These are phyloP conservation scores for bread wheat (Triticum aestivum) DNA, from an alignment of 176 grass and related monocot genomes.

Conservation along the genomic window IWGSC_CS_RefSeq_v2.1 NC_057797.1:211363598-211364097, in stretches of 20 bases:
- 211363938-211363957: background rate
- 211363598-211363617: background rate
- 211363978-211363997: background rate
- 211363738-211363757: slow-evolving; percentile 9
- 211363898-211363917: slow-evolving; percentile 18
- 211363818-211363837: slow-evolving; percentile 72
- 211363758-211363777: slow-evolving; percentile 17
- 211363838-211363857: slow-evolving; percentile 83
- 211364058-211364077: slow-evolving; percentile 37
- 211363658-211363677: background rate
- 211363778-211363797: slow-evolving; percentile 54
- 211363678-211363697: background rate
- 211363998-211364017: slow-evolving; percentile 19
- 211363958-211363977: background rate
- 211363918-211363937: slow-evolving; percentile 6
- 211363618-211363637: background rate
- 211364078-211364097: slow-evolving; percentile 39
- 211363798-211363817: slow-evolving; percentile 99
- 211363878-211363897: slow-evolving; percentile 71
- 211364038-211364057: background rate
- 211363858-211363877: slow-evolving; percentile 71
- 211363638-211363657: background rate
- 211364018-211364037: background rate
- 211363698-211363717: background rate
- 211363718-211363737: background rate